phyloP scores from a whole-genome alignment of 306 rosid genomes.

The Sechiopsis laciniata region DNA sequence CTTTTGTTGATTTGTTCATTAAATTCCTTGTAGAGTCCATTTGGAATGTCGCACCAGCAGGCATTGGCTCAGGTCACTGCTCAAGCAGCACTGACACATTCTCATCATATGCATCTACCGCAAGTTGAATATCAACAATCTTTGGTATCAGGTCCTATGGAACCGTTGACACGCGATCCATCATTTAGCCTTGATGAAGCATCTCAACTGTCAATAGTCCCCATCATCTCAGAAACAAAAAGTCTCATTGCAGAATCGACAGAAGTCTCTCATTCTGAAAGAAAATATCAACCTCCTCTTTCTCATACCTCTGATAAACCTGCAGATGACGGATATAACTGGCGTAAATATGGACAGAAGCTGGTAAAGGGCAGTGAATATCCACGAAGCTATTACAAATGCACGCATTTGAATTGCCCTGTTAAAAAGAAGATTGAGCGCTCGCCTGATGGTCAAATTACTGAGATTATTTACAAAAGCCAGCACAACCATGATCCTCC shows the following conservation, averaged over 20 bases:
- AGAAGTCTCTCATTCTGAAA: conserved; percentile 48
- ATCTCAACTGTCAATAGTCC: conserved; percentile 42
- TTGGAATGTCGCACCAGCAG: conserved; percentile 98
- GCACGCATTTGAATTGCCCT: conserved; percentile 80
- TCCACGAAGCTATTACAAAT: conserved; percentile 95
- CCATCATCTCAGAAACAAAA: conserved; percentile 49
- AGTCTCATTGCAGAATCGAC: conserved; percentile 39
- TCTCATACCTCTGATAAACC: conserved; percentile 55
- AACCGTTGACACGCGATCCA: conserved; percentile 31
- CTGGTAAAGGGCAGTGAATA: conserved; percentile 93
- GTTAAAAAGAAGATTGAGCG: conserved; percentile 96
- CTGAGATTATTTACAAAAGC: conserved; percentile 91
- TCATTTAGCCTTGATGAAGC: conserved; percentile 42
- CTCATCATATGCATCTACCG: conserved; percentile 55
- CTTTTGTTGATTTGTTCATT: conserved; percentile 28
- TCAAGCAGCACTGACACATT: conserved; percentile 84
- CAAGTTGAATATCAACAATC: conserved; percentile 61
- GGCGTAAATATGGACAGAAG: conserved; percentile 99
- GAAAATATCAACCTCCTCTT: conserved; percentile 51
- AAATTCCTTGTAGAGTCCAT: conserved; percentile 70
- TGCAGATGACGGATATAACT: conserved; percentile 82
- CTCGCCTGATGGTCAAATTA: conserved; percentile 72
- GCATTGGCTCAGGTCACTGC: conserved; percentile 99
- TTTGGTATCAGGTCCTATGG: conserved; percentile 37
- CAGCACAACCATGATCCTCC: conserved; percentile 89